Conservation (phyloP, 2,329 filamentous ascomycete genomes). For the Fonsecaea pugnacius region DNA sequence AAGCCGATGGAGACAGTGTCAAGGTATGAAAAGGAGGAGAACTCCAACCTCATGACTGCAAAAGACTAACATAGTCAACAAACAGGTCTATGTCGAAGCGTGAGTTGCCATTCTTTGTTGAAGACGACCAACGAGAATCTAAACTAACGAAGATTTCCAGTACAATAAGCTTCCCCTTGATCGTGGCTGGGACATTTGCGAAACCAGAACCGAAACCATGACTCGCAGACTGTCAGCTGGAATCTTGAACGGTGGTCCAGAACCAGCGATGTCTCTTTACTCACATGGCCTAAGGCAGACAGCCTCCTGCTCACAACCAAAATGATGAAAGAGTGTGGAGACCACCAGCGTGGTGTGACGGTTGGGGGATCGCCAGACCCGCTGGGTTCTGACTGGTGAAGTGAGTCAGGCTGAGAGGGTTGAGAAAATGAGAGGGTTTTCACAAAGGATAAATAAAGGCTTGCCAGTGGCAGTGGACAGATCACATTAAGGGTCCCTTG, state of each 20-base stretch:
- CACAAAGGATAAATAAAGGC: neutral
- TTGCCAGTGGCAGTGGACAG: neutral
- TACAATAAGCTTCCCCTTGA: conserved; percentile 68
- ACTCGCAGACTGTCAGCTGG: neutral
- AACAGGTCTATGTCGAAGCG: conserved; percentile 66
- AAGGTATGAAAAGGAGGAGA: conserved; percentile 64
- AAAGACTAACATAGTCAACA: conserved; percentile 3
- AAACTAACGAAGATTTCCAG: neutral
- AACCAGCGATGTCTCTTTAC: neutral
- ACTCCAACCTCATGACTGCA: neutral
- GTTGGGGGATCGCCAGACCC: neutral
- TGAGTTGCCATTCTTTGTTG: neutral
- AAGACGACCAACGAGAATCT: neutral
- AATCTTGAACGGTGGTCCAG: neutral
- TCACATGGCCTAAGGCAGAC: conserved; percentile 3
- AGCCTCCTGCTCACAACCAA: neutral
- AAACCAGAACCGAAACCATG: conserved; percentile 20
- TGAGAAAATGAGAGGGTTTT: neutral
- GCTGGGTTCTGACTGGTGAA: neutral
- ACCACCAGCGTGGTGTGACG: conserved; percentile 2
- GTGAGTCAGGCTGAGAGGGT: conserved; percentile 7
- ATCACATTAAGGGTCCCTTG: neutral
- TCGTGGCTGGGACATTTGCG: conserved; percentile 42
- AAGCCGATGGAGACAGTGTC: conserved; percentile 77
- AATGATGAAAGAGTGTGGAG: conserved; percentile 59